Evolutionary conservation across 345 rosid species (phyloP).

Genomic region (Kernera saxatilis): DNA sequence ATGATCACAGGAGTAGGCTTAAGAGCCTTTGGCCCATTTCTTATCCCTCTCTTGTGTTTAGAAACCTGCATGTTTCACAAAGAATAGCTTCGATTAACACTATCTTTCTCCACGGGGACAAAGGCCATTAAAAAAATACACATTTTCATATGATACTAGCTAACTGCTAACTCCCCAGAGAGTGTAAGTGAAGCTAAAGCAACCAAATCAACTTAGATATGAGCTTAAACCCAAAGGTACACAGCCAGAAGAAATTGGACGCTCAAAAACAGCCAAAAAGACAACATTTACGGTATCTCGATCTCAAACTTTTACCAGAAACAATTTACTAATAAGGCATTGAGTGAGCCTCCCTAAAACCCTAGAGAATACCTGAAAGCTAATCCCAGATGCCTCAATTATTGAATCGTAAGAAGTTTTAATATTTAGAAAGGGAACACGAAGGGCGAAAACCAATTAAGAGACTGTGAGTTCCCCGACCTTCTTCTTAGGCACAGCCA

Average conservation of each 20-base stretch:
- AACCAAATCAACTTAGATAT: not conserved
- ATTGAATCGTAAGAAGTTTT: not conserved
- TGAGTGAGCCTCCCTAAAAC: not conserved
- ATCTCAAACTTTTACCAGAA: not conserved
- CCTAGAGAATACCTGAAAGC: conserved; percentile 1
- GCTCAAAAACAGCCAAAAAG: not conserved
- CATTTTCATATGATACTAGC: not conserved
- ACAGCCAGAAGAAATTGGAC: not conserved
- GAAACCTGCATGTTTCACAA: conserved; percentile 43
- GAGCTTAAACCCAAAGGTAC: not conserved
- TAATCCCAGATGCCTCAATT: not conserved
- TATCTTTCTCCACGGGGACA: not conserved
- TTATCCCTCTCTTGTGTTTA: conserved; percentile 64
- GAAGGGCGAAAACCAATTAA: not conserved
- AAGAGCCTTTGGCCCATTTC: conserved; percentile 73
- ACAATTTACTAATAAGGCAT: not conserved
- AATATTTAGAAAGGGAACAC: not conserved
- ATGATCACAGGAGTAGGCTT: conserved; percentile 82
- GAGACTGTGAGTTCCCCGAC: conserved; percentile 19
- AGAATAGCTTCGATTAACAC: not conserved
- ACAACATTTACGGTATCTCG: not conserved
- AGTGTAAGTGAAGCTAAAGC: not conserved
- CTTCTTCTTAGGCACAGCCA: conserved; percentile 93
- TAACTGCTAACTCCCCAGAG: not conserved
- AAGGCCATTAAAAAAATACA: not conserved